These are phyloP conservation scores for Rhodotorula sp. DNA, from an alignment of 1,284 basidiomycete species.

Conservation along the genomic window DNA sequence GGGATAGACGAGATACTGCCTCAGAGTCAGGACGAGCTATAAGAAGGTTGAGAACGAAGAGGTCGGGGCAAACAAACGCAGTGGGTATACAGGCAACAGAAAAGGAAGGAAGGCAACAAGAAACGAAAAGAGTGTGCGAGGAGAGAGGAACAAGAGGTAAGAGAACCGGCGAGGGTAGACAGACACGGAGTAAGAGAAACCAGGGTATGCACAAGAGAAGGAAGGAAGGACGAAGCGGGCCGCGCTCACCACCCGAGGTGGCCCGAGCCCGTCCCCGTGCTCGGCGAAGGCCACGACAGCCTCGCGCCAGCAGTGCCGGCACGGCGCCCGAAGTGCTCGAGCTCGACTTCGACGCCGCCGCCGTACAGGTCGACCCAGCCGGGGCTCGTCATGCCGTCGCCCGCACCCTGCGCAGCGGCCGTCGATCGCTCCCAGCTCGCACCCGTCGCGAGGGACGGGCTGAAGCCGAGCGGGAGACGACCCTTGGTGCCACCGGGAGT, in stretches of 20 bases:
- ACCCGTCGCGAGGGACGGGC: constrained; percentile 20
- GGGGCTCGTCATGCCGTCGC: constrained; percentile 1
- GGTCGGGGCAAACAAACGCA: neutral
- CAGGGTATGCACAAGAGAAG: neutral
- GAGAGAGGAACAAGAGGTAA: no score
- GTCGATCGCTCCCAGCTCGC: constrained; percentile 18
- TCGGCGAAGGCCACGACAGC: constrained; percentile 1
- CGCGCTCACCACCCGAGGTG: constrained; percentile 1
- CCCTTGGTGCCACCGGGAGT: constrained; percentile 23
- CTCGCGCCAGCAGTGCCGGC: neutral
- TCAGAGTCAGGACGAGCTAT: neutral
- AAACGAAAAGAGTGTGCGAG: neutral
- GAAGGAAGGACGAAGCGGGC: neutral
- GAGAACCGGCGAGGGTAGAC: neutral
- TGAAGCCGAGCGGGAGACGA: constrained; percentile 24
- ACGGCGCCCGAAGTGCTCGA: neutral
- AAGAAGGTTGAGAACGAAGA: neutral
- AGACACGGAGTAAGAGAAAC: neutral
- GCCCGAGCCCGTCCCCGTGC: neutral
- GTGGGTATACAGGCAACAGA: constrained; percentile 13
- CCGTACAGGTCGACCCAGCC: constrained; percentile 4
- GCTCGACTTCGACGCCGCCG: neutral
- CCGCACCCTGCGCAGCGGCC: neutral
- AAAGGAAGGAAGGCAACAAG: neutral
- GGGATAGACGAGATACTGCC: no score